These are phyloP conservation scores for Yamadazyma paraphyllophila DNA, from an alignment of 805 yeast genomes.

Conservation along the genomic window DNA sequence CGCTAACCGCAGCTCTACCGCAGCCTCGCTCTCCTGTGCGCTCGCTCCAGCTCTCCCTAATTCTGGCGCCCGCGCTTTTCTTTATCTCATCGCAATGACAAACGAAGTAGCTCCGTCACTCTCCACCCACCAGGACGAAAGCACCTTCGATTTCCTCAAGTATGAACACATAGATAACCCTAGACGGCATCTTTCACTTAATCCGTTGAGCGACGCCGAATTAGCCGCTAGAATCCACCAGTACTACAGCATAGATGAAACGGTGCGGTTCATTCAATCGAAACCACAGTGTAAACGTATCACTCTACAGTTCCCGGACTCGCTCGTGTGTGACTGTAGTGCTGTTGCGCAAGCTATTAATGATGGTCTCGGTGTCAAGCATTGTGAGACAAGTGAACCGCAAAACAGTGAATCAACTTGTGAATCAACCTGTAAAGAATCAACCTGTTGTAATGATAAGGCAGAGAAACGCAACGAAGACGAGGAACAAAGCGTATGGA, in stretches of 20 bases:
- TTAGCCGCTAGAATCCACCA: constrained; percentile 36
- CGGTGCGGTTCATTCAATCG: constrained; percentile 39
- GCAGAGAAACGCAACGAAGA: neutral
- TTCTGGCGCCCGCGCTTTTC: too few species aligned
- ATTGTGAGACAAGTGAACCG: neutral
- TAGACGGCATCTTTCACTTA: constrained; percentile 25
- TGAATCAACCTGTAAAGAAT: too few species aligned
- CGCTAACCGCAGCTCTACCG: too few species aligned
- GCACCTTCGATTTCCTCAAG: constrained; percentile 34
- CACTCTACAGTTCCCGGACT: constrained; percentile 90
- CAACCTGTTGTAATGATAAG: too few species aligned
- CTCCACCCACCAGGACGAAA: constrained; percentile 71
- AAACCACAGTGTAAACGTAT: constrained; percentile 43
- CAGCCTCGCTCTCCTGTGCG: too few species aligned
- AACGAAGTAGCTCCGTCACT: constrained; percentile 58
- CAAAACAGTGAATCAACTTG: neutral
- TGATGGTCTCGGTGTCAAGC: neutral
- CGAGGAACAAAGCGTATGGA: constrained; percentile 43
- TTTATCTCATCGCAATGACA: constrained; percentile 13
- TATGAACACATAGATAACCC: constrained; percentile 19
- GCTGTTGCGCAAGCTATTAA: constrained; percentile 5
- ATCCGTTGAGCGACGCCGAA: constrained; percentile 19
- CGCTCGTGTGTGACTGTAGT: constrained; percentile 66
- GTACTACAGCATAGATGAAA: constrained; percentile 55
- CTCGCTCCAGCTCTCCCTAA: too few species aligned